Conservation (phyloP, 2,329 filamentous ascomycete genomes). For the Mycosphaerella sp. region DNA sequence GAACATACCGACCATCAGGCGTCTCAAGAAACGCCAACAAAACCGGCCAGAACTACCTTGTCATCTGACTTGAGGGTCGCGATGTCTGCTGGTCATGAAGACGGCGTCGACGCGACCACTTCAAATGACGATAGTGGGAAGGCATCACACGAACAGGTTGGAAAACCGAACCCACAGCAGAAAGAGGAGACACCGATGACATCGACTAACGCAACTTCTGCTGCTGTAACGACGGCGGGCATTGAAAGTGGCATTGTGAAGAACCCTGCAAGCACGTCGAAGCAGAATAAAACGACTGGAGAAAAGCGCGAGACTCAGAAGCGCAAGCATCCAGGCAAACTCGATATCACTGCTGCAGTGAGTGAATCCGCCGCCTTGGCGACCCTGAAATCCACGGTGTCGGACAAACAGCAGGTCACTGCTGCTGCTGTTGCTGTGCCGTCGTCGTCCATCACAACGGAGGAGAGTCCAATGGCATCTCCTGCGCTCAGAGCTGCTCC, state of each 20-base stretch:
- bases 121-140: background rate
- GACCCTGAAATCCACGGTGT: constrained; percentile 24
- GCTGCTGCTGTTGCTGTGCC: constrained; percentile 50
- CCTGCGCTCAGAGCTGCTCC: constrained; percentile 46
- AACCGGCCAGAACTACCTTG: constrained; percentile 12
- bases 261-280: constrained; percentile 11
- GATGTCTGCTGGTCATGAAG: background rate
- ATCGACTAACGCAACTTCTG: background rate
- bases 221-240: background rate
- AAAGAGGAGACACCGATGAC: background rate
- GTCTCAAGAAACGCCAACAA: constrained; percentile 23
- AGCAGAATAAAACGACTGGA: constrained; percentile 16
- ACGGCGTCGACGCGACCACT: background rate
- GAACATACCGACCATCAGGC: constrained; percentile 16
- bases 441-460: constrained; percentile 48
- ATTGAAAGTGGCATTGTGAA: background rate
- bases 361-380: constrained; percentile 18
- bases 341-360: constrained; percentile 42
- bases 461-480: constrained; percentile 48
- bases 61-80: constrained; percentile 19
- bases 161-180: background rate
- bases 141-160: background rate
- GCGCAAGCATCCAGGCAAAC: constrained; percentile 42
- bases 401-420: constrained; percentile 33
- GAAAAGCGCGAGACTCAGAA: constrained; percentile 25